Evolutionary conservation across 331 rosid genomes (phyloP).

Genomic region (Acacia pycnantha): DNA sequence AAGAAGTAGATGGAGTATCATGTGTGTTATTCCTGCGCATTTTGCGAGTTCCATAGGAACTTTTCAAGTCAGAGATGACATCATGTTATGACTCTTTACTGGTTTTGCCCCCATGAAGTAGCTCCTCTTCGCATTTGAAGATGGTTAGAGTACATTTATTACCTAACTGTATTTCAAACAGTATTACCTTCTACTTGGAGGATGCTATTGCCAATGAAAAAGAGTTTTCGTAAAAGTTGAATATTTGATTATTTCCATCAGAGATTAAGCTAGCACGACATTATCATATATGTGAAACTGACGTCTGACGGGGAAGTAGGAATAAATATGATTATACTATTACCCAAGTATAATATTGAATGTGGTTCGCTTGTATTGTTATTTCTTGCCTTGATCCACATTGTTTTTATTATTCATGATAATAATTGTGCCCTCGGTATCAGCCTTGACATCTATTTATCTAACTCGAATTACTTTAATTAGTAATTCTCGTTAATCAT

Average conservation of each 20-base stretch:
- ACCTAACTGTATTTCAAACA: too few relatives aligned
- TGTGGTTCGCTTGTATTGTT: not conserved
- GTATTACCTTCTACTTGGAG: too few relatives aligned
- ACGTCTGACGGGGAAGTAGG: not conserved
- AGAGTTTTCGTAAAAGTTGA: not conserved
- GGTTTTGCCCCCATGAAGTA: not conserved
- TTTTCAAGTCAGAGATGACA: not conserved
- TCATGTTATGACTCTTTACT: not conserved
- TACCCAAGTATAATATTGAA: not conserved
- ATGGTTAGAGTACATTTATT: too few relatives aligned
- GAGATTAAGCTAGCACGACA: not conserved
- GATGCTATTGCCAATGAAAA: too few relatives aligned
- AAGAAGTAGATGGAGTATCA: too few relatives aligned
- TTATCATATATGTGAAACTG: not conserved
- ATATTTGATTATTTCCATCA: not conserved
- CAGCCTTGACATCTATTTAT: not conserved
- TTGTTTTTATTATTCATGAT: not conserved
- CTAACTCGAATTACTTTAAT: not conserved
- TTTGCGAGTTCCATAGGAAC: not conserved
- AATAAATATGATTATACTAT: not conserved
- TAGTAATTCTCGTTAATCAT: not conserved
- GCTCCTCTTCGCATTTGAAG: not conserved
- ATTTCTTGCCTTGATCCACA: not conserved
- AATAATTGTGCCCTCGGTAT: not conserved
- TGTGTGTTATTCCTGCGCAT: not conserved